Base-by-base conservation (phyloP, 805 yeast genomes). In the Sugiyamaella marilandica region DNA sequence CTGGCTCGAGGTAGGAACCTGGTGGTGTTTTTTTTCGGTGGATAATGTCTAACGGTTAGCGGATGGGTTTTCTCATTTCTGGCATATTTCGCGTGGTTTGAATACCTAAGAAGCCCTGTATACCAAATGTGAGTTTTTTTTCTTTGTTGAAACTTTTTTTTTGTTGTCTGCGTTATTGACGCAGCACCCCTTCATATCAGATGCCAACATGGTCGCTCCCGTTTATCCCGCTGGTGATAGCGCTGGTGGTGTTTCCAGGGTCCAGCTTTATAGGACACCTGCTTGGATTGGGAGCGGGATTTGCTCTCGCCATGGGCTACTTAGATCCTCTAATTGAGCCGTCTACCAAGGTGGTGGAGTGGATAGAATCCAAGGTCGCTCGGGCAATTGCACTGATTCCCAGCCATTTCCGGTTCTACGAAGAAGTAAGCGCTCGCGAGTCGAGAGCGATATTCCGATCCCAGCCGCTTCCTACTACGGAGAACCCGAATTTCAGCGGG, bases 201-300 rank as follows among this genome's bases (percentile, higher is more conserved):
- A 65, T 87, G 14, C 90, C 89, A 31, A 85, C 92, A 0, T 63
- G 80, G 51, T 68, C 72, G 50, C 57, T 78, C 1, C 95, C 96
- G 13, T 71, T 84, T 37, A 59, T 78, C 21, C 59, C 78, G 18
- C 70, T 87, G 57, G 56, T 82, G 1, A 16, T 80, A 8, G 67
- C 78, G 44, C 74, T 80, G 1, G 51, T 85, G 5, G 41, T 85
- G 26, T 65, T 83, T 41, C 91, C 95, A 1, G 76, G 79, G 8
- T 78, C 88, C 2, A 82, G 89, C 53, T 81, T 87, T 59, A 71
- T 84, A 59, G 94, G 95, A 32, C 95, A 88, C 65, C 70, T 81
- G 52, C 76, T 85, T 37, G 92, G 87, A 3, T 69, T 86, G 41
- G 55, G 76, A 2, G 74, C 83, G 10, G 97, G 97, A 9, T 85